phyloP scores from a whole-genome alignment of 768 basidiomycete genomes.

The Lactarius trivialis region DNA sequence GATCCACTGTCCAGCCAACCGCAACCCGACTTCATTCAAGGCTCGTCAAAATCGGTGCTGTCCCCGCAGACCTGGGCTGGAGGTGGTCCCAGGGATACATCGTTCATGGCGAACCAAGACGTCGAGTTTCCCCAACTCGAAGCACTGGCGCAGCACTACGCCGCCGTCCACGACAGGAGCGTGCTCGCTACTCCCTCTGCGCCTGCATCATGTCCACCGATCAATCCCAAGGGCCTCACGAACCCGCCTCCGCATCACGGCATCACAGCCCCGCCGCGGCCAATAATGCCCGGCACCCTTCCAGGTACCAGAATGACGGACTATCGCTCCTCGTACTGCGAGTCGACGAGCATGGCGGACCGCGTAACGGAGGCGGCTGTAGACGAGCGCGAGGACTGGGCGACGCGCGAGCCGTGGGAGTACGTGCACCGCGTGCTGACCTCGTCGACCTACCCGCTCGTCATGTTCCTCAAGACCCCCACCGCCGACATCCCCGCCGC shows the following conservation, averaged over 20 bases:
- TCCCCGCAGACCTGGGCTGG: background rate
- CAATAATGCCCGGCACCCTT: constrained; percentile 13
- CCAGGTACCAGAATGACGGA: background rate
- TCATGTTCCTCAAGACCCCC: constrained; percentile 13
- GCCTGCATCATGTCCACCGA: background rate
- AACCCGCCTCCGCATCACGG: background rate
- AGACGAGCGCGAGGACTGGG: constrained; percentile 12
- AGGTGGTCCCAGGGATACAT: background rate
- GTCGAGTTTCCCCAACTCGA: background rate
- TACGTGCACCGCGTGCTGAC: constrained; percentile 19
- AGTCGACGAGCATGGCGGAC: background rate
- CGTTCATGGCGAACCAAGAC: background rate
- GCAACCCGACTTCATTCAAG: constrained; percentile 12
- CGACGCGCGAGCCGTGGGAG: constrained; percentile 19
- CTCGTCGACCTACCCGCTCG: constrained; percentile 5
- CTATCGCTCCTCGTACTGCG: background rate
- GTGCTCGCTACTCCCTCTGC: background rate
- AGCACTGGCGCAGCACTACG: constrained; percentile 5
- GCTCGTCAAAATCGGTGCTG: constrained; percentile 2
- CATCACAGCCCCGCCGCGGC: background rate
- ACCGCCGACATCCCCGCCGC: constrained; percentile 7
- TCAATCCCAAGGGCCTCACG: background rate
- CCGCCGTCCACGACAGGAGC: background rate
- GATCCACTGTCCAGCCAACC: background rate
- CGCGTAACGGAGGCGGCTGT: background rate